phyloP scores from a whole-genome alignment of 257 asterid species.

The Solanum pinnatisectum region DNA sequence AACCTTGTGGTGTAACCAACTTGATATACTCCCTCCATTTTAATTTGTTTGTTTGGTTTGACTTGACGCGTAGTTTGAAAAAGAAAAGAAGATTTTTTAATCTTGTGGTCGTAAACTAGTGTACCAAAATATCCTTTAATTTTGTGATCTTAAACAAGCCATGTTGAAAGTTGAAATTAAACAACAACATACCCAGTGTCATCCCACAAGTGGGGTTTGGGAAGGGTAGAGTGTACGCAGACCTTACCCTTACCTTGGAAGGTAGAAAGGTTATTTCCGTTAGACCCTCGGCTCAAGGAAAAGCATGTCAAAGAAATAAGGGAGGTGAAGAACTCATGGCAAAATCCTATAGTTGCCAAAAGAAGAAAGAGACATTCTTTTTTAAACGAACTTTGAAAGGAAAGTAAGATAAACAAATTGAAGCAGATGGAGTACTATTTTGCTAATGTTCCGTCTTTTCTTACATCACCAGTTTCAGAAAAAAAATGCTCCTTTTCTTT shows the following conservation, averaged over 20 bases:
- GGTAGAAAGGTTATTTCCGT: not conserved
- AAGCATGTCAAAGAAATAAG: not conserved
- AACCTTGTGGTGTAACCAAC: not conserved
- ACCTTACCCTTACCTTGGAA: not conserved
- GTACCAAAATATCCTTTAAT: no score
- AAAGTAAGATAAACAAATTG: not conserved
- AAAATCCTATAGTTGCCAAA: not conserved
- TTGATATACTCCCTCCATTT: not conserved
- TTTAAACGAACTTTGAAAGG: not conserved
- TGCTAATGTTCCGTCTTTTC: not conserved
- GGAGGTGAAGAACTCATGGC: not conserved
- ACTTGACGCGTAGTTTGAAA: not conserved
- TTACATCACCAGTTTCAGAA: not conserved
- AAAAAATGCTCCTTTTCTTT: not conserved
- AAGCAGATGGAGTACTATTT: not conserved
- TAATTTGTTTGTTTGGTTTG: not conserved
- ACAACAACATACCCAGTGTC: not conserved
- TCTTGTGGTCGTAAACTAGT: not conserved
- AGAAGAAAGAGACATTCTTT: not conserved
- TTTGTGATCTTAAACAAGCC: no score
- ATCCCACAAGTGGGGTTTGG: not conserved
- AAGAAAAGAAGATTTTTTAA: not conserved
- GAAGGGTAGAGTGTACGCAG: not conserved
- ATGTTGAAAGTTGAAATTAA: not conserved
- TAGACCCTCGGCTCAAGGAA: not conserved